Conservation (phyloP, 208 protist species). For the Acanthamoeba sp. region DNA sequence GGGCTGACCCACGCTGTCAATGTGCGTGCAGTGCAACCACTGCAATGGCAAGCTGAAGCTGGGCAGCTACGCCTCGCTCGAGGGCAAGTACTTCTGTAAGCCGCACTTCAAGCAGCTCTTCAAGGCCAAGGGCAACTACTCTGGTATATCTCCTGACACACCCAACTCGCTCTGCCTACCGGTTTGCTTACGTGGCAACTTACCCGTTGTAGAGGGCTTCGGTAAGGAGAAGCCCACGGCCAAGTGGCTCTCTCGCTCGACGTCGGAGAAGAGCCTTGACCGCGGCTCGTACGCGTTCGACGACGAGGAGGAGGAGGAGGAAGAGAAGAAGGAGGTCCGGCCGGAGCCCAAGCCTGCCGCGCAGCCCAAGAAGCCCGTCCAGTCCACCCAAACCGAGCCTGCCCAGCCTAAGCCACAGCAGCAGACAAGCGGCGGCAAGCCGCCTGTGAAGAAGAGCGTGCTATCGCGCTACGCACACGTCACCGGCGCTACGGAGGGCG, state of each 20-base stretch:
- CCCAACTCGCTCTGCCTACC: neutral
- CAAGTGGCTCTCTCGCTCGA: slow-evolving; percentile 16
- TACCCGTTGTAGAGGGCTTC: slow-evolving; percentile 29
- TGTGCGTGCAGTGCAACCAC: slow-evolving; percentile 6
- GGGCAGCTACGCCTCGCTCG: slow-evolving; percentile 67
- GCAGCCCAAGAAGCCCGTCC: neutral
- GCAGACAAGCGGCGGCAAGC: neutral
- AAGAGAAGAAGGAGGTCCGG: neutral
- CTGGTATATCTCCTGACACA: neutral
- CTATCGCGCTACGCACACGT: neutral
- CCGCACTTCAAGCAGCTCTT: slow-evolving; percentile 74
- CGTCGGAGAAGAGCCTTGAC: slow-evolving; percentile 11
- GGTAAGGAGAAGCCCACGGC: slow-evolving; percentile 63
- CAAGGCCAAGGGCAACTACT: slow-evolving; percentile 65
- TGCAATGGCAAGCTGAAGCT: slow-evolving; percentile 65
- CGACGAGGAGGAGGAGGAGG: neutral
- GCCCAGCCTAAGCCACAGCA: slow-evolving; percentile 22
- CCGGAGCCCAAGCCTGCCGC: neutral
- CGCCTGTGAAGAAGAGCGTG: slow-evolving; percentile 34
- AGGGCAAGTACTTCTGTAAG: slow-evolving; percentile 69
- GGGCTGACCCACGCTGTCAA: neutral
- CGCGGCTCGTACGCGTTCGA: neutral
- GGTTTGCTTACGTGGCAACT: neutral
- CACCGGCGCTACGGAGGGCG: neutral
- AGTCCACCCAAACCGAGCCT: neutral